Base-by-base conservation (phyloP, 768 basidiomycete species). In the Suillus subluteus region DNA sequence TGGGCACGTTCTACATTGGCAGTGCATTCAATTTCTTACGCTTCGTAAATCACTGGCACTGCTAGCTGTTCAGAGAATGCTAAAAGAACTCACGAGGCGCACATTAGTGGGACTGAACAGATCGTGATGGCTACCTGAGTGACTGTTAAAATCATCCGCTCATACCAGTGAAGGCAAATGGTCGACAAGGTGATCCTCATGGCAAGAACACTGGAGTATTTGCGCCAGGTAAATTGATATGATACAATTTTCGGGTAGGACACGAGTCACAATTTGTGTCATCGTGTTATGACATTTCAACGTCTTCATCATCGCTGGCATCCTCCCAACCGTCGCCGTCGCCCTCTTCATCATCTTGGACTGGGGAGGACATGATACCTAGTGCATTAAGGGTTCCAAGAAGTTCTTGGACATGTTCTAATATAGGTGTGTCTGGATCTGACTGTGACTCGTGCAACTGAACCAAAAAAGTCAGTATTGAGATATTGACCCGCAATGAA, bases 391-490 rank as follows among this genome's bases (percentile, higher is more conserved):
- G 73, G 67, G 88, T 87, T 7, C 78, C 77, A 62, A 94, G 83
- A 56, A 98, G 83, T 69, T 96, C 95, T 61, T 84, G 78, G 35
- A 84, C 86, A 74, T 98, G 95, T 43, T 88, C 87, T 3, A 94
- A 81, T 62, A 97, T 76, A 23, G 91, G 92, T 66, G 81, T 79
- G 74, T 98, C 95, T 4, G 89, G 85, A 75, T 95, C 87, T 32
- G 87, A 86, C 70, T 95, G 88, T 50, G 83, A 87, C 55, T 80
- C 76, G 69, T 94, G 91, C 43, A 96, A 77, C 91, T 95, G 70
- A 43, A 58, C 21, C 37, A 11, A 9, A 62, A 40, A 48, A 40
- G 41, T 58, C 52, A 73, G 46, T 16, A 70, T 40, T 64, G 44
- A 68, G 43, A 30, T 44, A 23, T 43, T 18, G 13, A 35, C 38